Conservation (phyloP, 1,284 basidiomycete species). For the Exsudoporus floridanus region DNA sequence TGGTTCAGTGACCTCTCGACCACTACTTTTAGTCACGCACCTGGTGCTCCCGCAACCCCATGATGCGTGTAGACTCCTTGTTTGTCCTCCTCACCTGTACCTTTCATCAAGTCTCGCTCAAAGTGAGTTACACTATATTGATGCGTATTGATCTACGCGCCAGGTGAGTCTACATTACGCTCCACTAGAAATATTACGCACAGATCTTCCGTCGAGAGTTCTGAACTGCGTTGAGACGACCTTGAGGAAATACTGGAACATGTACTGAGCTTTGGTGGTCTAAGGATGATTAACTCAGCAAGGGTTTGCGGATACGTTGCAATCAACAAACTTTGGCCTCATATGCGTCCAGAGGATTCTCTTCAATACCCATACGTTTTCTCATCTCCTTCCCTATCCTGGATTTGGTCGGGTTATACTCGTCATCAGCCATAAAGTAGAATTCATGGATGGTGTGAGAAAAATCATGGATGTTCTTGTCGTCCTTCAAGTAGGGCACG, state of each 20-base stretch:
- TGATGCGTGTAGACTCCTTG: slow-evolving; percentile 82
- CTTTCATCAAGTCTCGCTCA: slow-evolving; percentile 82
- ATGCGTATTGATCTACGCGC: slow-evolving; percentile 66
- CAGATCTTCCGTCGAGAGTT: slow-evolving; percentile 72
- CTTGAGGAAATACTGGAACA: slow-evolving; percentile 98
- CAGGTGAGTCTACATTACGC: slow-evolving; percentile 4
- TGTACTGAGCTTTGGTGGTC: slow-evolving; percentile 74
- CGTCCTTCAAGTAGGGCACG: slow-evolving; percentile 91
- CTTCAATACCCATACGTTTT: slow-evolving; percentile 69
- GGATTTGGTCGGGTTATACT: slow-evolving; percentile 67
- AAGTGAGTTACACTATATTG: slow-evolving; percentile 97
- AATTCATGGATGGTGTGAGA: slow-evolving; percentile 86
- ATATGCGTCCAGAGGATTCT: slow-evolving; percentile 81
- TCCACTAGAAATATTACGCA: slow-evolving; percentile 37
- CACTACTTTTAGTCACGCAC: slow-evolving; percentile 37
- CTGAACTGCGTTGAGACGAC: slow-evolving; percentile 92
- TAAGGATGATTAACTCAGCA: slow-evolving; percentile 29
- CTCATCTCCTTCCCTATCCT: slow-evolving; percentile 67
- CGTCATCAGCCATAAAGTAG: slow-evolving; percentile 82
- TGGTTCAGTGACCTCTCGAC: not conserved
- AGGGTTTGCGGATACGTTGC: not conserved
- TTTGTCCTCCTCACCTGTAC: slow-evolving; percentile 56
- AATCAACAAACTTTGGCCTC: slow-evolving; percentile 53
- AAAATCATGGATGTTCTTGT: slow-evolving; percentile 89
- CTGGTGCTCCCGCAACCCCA: slow-evolving; percentile 76